Evolutionary conservation across 140 eudicot species (phyloP), one percentile per base, ranked within the genome.

Genomic region (Erigeron philadelphicus): DNA sequence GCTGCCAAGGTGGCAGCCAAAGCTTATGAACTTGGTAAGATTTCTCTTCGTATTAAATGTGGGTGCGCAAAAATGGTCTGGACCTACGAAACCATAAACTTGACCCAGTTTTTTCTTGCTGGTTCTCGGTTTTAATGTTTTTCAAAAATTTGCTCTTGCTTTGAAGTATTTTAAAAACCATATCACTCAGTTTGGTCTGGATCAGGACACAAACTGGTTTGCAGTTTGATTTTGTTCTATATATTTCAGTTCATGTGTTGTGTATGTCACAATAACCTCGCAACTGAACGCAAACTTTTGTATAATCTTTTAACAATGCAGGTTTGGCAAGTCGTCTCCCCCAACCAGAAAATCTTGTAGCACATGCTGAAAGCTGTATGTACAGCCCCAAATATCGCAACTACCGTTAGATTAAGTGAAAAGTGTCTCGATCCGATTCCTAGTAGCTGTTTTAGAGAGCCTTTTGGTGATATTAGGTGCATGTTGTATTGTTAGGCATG

Each of bases 301-400:
- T 13, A 17, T 58, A 23, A 6, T 12, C 1, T 21, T 21, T 21
- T 21, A 1, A 21, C 0, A 21, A 21, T 21, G 25, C 25, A 21
- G 98, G 98, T 45, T 57, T 93, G 82, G 98, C 96, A 4, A 93
- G 90, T 76, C 88, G 93, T 67, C 95, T 89, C 11, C 98, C 98
- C 25, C 88, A 83, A 78, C 96, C 98, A 1, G 83, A 78, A 40
- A 73, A 93, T 67, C 84, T 93, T 9, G 85, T 84, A 64, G 88
- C 84, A 0, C 80, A 93, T 72, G 98, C 98, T 2, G 96, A 89
- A 84, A 93, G 98, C 84, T 93, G 95, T 77, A 93, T 93, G 98
- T 93, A 93, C 86, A 88, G 96, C 81, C 98, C 98, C 66, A 79
- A 82, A 70, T 93, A 93, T 66, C 83, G 87, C 57, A 80, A 68